Conservation (phyloP, 805 yeast genomes). For the Debaryomyces hansenii region DNA sequence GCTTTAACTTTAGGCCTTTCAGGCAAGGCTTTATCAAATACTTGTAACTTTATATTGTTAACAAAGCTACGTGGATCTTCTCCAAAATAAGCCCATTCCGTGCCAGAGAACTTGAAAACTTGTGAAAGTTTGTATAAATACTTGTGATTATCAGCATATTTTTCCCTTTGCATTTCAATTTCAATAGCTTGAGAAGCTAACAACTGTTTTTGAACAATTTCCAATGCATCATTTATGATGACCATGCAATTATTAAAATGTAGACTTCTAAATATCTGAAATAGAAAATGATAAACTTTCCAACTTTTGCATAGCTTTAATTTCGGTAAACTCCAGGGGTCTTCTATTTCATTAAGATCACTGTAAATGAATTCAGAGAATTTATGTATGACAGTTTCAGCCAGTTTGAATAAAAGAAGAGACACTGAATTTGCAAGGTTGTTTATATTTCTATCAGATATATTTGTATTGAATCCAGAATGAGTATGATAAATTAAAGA, state of each 20-base stretch:
- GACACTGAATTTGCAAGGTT: constrained; percentile 18
- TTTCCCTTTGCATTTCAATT: constrained; percentile 2
- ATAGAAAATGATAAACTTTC: constrained; percentile 17
- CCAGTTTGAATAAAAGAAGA: constrained; percentile 16
- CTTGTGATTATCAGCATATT: neutral
- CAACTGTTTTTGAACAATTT: constrained; percentile 14
- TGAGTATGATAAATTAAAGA: constrained; percentile 11
- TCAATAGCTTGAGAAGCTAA: constrained; percentile 3
- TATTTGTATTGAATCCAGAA: constrained; percentile 25
- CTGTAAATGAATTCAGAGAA: constrained; percentile 10
- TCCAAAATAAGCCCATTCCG: constrained; percentile 4
- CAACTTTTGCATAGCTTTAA: constrained; percentile 6
- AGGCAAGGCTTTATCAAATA: neutral
- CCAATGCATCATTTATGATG: constrained; percentile 14
- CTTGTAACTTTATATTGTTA: neutral
- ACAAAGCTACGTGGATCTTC: neutral
- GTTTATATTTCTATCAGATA: constrained; percentile 2
- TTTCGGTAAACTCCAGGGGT: neutral
- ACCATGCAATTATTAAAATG: constrained; percentile 17
- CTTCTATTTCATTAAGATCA: neutral
- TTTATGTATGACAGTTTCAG: constrained; percentile 11
- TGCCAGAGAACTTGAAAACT: neutral
- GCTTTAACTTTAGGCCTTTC: neutral
- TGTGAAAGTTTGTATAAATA: neutral
- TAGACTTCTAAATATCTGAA: constrained; percentile 14